Evolutionary conservation across 225 moss, liverwort and hornwort genomes (phyloP).

Genomic region (Lunularia cruciata): DNA sequence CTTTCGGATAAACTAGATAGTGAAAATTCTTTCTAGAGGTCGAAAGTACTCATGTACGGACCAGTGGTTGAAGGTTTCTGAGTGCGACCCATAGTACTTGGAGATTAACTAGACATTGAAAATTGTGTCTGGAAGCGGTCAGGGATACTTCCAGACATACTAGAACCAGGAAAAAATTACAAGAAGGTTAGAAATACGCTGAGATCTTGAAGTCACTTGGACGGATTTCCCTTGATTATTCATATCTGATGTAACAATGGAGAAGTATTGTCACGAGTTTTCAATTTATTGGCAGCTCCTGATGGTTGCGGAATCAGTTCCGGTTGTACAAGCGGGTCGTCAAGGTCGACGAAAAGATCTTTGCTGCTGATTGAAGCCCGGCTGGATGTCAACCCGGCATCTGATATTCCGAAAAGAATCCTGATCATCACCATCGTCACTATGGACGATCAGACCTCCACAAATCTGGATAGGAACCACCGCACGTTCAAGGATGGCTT

Average conservation of each 20-base stretch:
- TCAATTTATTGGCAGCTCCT: slow-evolving; percentile 9
- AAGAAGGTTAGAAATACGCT: neutral
- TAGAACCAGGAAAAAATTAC: neutral
- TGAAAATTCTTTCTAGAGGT: neutral
- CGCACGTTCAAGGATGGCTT: slow-evolving; percentile 12
- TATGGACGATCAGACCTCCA: slow-evolving; percentile 85
- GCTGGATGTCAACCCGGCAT: slow-evolving; percentile 34
- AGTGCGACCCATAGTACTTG: neutral
- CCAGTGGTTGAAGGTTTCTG: neutral
- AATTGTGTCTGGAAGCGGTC: neutral
- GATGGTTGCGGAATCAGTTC: slow-evolving; percentile 18
- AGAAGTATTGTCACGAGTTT: neutral
- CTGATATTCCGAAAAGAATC: slow-evolving; percentile 43
- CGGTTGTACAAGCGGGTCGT: slow-evolving; percentile 35
- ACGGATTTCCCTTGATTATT: neutral
- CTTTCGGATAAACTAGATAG: slow-evolving; percentile 4
- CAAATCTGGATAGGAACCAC: slow-evolving; percentile 39
- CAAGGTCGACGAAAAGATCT: slow-evolving; percentile 57
- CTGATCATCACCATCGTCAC: slow-evolving; percentile 44
- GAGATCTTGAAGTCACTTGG: neutral
- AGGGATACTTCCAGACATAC: neutral
- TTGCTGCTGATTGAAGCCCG: slow-evolving; percentile 46
- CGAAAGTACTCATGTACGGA: neutral
- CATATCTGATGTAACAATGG: neutral
- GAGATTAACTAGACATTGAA: neutral